phyloP scores from a whole-genome alignment of 257 asterid genomes.

The Solanum rostratum region DNA sequence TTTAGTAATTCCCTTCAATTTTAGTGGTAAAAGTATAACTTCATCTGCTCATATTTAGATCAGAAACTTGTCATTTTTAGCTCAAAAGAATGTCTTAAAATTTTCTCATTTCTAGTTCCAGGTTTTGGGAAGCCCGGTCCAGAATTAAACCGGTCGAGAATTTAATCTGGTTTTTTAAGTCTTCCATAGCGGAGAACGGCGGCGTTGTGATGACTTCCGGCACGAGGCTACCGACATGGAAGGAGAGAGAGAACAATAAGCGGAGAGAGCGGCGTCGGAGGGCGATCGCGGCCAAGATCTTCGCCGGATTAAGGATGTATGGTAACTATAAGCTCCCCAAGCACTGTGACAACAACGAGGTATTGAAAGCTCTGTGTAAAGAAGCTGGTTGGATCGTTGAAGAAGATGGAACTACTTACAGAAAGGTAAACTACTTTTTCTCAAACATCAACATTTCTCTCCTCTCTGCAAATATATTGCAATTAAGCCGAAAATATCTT shows the following conservation, averaged over 20 bases:
- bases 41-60: background rate
- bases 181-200: background rate
- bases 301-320: constrained; percentile 79
- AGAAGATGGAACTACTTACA: constrained; percentile 86
- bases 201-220: constrained; percentile 68
- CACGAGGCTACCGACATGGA: constrained; percentile 87
- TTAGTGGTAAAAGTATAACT: constrained; percentile 11
- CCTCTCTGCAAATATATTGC: background rate
- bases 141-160: background rate
- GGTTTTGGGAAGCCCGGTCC: background rate
- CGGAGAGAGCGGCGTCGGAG: constrained; percentile 90
- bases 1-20: constrained; percentile 8
- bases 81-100: background rate
- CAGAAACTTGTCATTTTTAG: background rate
- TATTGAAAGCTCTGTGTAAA: constrained; percentile 77
- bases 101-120: background rate
- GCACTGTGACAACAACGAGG: constrained; percentile 96
- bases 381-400: constrained; percentile 96
- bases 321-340: constrained; percentile 88
- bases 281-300: constrained; percentile 95
- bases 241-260: constrained; percentile 95
- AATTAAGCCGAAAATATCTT: background rate
- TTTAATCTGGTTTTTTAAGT: background rate
- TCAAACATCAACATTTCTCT: background rate
- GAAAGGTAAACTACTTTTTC: constrained; percentile 37